Percentiles rank a stretch among this genome's conserved stretches.
phyloP scores from a whole-genome alignment of 176 grass and related monocot species.

The Avena sativa region DNA sequence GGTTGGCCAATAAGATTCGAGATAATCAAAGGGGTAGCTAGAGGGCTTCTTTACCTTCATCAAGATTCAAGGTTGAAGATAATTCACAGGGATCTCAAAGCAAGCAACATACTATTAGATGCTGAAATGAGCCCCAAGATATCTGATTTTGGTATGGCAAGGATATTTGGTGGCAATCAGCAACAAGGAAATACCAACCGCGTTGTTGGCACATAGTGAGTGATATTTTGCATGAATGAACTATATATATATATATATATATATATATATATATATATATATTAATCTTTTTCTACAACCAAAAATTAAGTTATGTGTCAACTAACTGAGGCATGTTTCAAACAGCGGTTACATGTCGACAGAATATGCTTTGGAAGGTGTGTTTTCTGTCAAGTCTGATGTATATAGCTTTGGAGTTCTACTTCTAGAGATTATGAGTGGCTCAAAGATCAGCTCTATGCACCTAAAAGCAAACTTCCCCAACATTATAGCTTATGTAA shows the following conservation, averaged over 20 bases:
- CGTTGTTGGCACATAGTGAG: constrained; percentile 56
- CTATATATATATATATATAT: neutral
- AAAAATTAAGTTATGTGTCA: neutral
- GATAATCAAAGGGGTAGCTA: constrained; percentile 54
- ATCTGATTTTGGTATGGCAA: constrained; percentile 53
- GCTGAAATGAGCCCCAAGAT: constrained; percentile 45
- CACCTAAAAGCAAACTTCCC: neutral
- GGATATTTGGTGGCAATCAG: constrained; percentile 40
- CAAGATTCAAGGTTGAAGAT: constrained; percentile 52
- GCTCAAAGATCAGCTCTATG: constrained; percentile 41
- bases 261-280: neutral
- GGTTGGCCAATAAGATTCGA: constrained; percentile 44
- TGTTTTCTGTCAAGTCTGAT: constrained; percentile 58
- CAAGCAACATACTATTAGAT: constrained; percentile 41
- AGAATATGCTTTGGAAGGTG: constrained; percentile 60
- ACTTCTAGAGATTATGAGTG: constrained; percentile 49
- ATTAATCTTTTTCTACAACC: neutral
- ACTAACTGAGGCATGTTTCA: neutral
- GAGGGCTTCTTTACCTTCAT: constrained; percentile 60
- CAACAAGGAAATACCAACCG: constrained; percentile 30
- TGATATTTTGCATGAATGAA: neutral
- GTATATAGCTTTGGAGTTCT: constrained; percentile 55
- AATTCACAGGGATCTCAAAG: constrained; percentile 49
- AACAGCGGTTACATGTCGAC: constrained; percentile 57
- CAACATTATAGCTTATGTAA: constrained; percentile 50